Evolutionary conservation across 192 early-diverging fungal genomes (phyloP).

Genomic region (Lunasporangiospora selenospora): DNA sequence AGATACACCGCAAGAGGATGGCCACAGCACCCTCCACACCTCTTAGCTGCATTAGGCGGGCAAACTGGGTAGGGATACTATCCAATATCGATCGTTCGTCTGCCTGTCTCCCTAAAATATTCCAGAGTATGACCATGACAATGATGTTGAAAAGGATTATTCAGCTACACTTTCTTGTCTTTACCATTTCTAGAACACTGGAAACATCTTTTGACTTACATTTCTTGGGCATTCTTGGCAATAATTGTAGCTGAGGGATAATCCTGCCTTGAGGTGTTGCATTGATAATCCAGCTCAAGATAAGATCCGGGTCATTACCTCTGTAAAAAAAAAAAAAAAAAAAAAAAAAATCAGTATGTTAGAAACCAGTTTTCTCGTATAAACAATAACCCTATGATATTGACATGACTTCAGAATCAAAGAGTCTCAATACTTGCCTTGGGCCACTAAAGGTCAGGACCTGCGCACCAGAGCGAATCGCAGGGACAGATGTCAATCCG

Average conservation of each 20-base stretch:
- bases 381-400: no score
- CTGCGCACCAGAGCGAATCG: conserved; percentile 29
- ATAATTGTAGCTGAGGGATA: conserved; percentile 20
- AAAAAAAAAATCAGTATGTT: neutral
- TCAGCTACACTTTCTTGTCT: neutral
- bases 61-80: conserved; percentile 33
- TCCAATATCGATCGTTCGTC: conserved; percentile 34
- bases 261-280: conserved; percentile 14
- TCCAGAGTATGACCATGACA: neutral
- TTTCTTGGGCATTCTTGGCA: conserved; percentile 33
- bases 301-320: conserved; percentile 26
- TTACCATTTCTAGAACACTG: neutral
- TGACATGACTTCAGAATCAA: neutral
- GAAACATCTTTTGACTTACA: conserved; percentile 11
- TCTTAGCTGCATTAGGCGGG: conserved; percentile 31
- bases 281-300: conserved; percentile 30
- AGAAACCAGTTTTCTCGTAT: neutral
- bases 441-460: conserved; percentile 17
- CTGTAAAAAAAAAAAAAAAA: conserved; percentile 7
- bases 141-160: neutral
- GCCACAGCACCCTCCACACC: conserved; percentile 28
- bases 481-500: neutral
- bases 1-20: conserved; percentile 29
- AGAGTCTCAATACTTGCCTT: neutral
- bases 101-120: conserved; percentile 24